phyloP scores from a whole-genome alignment of 2,329 filamentous ascomycete species.

The Tolypocladium guangdongense region DNA sequence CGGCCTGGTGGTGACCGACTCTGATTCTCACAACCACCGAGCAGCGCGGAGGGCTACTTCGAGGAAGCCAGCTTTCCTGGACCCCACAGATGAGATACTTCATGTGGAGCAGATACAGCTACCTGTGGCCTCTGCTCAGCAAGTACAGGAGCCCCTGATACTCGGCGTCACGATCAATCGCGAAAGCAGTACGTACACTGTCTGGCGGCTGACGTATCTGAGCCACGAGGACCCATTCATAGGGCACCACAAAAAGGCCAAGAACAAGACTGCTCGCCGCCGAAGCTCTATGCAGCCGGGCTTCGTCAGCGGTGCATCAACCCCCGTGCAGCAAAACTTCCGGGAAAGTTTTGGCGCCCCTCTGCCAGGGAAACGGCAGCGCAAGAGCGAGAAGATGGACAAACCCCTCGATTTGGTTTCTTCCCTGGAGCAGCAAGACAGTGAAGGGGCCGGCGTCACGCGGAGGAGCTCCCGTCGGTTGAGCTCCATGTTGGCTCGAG shows the following conservation, averaged over 20 bases:
- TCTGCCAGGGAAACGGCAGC: constrained; percentile 39
- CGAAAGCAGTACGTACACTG: constrained; percentile 63
- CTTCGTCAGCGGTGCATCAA: constrained; percentile 63
- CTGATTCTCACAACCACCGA: constrained; percentile 27
- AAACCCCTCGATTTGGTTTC: constrained; percentile 53
- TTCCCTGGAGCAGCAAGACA: constrained; percentile 58
- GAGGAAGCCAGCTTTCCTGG: constrained; percentile 46
- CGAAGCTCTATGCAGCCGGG: constrained; percentile 56
- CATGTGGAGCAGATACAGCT: constrained; percentile 64
- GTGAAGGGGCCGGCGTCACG: constrained; percentile 38
- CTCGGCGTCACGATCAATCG: constrained; percentile 74
- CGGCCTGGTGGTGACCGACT: constrained; percentile 62
- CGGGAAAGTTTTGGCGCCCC: constrained; percentile 67
- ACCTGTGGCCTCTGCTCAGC: constrained; percentile 26
- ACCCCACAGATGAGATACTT: constrained; percentile 70
- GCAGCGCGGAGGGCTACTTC: constrained; percentile 20
- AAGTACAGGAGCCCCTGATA: constrained; percentile 43
- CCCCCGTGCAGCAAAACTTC: constrained; percentile 58
- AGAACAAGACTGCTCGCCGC: constrained; percentile 38
- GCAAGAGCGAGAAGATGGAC: constrained; percentile 40
- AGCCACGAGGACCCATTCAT: constrained; percentile 51
- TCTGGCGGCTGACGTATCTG: constrained; percentile 77
- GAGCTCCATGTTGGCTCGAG: constrained; percentile 81
- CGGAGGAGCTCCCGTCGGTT: constrained; percentile 63
- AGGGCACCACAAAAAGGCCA: constrained; percentile 33